Evolutionary conservation across 2,329 filamentous ascomycete genomes (phyloP), one percentile per base, ranked within the genome.

Genomic region (Colletotrichum abscissum): DNA sequence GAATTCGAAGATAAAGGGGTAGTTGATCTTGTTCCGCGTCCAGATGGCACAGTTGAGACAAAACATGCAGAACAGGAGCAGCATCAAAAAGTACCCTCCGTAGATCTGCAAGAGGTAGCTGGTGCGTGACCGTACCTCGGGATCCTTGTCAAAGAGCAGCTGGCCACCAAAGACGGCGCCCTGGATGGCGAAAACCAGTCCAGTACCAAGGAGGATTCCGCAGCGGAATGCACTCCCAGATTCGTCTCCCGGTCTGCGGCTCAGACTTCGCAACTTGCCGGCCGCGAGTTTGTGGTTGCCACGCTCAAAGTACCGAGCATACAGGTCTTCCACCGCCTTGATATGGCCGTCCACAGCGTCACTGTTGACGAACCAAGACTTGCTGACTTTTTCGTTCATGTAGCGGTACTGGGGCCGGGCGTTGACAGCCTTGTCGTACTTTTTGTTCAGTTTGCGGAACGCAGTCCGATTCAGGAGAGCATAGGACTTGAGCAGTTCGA

Each of bases 391-490:
- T 77, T 98, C 95, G 38, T 92, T 92, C 90, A 98, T 94, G 82
- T 96, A 98, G 33, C 93, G 90, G 79, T 93, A 89, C 0, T 92
- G 89, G 0, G 94, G 94, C 12, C 93, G 90, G 54, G 95, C 92
- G 77, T 95, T 91, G 69, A 95, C 91, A 2, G 93, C 91, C 84
- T 98, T 99, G 87, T 98, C 95, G 81, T 97, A 98, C 83, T 99
- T 99, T 82, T 99, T 99, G 84, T 97, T 98, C 80, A 99, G 95
- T 82, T 99, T 99, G 38, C 95, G 92, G 79, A 98, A 98, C 0
- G 95, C 97, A 0, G 95, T 98, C 62, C 95, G 90, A 81, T 99
- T 99, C 16, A 98, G 87, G 26, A 97, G 85, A 1, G 95, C 93
- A 78, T 97, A 99, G 0, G 94, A 94, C 84, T 98, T 98, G 72